Conservation (phyloP, 129 eudicot species). For the Deinandra increscens region DNA sequence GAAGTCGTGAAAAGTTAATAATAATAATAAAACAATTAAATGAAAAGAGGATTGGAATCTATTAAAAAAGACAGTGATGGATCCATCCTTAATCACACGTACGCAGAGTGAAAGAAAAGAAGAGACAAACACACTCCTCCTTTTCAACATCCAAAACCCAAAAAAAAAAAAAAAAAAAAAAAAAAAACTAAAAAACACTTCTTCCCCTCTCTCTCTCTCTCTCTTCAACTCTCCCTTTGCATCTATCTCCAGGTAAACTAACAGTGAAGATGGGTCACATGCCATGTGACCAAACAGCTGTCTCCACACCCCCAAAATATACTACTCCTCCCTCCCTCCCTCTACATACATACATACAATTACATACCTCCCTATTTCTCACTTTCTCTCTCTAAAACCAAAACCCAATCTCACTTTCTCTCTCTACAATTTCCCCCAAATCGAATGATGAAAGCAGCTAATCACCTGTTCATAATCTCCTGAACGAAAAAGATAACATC, state of each 20-base stretch:
- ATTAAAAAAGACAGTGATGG: constrained; percentile 53
- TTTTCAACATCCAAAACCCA: background rate
- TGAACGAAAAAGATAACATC: constrained; percentile 30
- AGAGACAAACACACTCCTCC: constrained; percentile 70
- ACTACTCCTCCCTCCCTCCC: constrained; percentile 33
- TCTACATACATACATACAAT: no score
- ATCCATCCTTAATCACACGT: constrained; percentile 94
- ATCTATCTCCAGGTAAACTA: constrained; percentile 41
- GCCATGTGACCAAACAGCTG: constrained; percentile 95
- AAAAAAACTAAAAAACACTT: background rate
- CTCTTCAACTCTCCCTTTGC: constrained; percentile 10
- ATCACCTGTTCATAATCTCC: constrained; percentile 34
- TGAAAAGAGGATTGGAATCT: constrained; percentile 48
- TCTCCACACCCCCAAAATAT: constrained; percentile 48
- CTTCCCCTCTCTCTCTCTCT: no score
- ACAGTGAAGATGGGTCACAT: constrained; percentile 69
- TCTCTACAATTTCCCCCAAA: constrained; percentile 29
- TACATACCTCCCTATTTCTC: no score
- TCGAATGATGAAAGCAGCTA: constrained; percentile 28
- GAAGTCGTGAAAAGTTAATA: constrained; percentile 12
- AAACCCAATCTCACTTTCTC: constrained; percentile 33
- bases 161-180: background rate
- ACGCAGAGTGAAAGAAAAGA: constrained; percentile 56
- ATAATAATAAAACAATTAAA: constrained; percentile 20
- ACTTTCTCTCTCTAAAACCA: constrained; percentile 10